Percentiles rank a stretch among this genome's conserved stretches.
phyloP scores from a whole-genome alignment of 2,329 filamentous ascomycete species.

The Cladosporium sp. region DNA sequence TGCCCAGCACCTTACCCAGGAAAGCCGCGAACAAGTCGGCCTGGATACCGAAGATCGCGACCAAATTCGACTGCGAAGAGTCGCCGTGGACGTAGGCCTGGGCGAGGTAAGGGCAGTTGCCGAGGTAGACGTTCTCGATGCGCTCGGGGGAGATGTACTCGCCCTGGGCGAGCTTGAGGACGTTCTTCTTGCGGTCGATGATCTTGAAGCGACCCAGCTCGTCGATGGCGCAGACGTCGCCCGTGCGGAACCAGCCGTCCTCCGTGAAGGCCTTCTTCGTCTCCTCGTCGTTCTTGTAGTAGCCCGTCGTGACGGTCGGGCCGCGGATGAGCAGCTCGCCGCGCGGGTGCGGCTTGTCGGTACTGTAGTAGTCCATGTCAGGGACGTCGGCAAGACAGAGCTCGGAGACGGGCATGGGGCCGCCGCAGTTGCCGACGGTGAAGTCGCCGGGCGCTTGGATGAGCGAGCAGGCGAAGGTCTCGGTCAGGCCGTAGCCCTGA shows the following conservation, averaged over 20 bases:
- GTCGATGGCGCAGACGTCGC: slow-evolving; percentile 84
- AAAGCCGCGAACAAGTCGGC: slow-evolving; percentile 76
- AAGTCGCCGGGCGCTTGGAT: slow-evolving; percentile 67
- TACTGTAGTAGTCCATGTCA: slow-evolving; percentile 85
- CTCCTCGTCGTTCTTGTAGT: slow-evolving; percentile 85
- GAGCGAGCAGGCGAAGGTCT: slow-evolving; percentile 74
- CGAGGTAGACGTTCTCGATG: slow-evolving; percentile 89
- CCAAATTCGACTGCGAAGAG: slow-evolving; percentile 69
- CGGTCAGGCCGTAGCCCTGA: slow-evolving; percentile 91
- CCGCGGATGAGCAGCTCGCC: slow-evolving; percentile 84
- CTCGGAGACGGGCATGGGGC: slow-evolving; percentile 61
- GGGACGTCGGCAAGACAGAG: slow-evolving; percentile 79
- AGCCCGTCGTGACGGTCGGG: slow-evolving; percentile 73
- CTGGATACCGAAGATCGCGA: slow-evolving; percentile 83
- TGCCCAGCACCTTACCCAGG: slow-evolving; percentile 67
- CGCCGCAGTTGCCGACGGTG: slow-evolving; percentile 74
- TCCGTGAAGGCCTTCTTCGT: slow-evolving; percentile 73
- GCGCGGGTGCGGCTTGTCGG: slow-evolving; percentile 82
- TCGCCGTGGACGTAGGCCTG: slow-evolving; percentile 91
- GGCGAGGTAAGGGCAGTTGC: slow-evolving; percentile 68
- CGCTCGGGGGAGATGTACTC: slow-evolving; percentile 98
- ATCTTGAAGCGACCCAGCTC: slow-evolving; percentile 81
- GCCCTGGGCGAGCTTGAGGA: slow-evolving; percentile 95
- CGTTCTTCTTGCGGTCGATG: slow-evolving; percentile 96
- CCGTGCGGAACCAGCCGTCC: slow-evolving; percentile 96